Conservation (phyloP, 768 basidiomycete genomes). For the Mycena vulgaris region DNA sequence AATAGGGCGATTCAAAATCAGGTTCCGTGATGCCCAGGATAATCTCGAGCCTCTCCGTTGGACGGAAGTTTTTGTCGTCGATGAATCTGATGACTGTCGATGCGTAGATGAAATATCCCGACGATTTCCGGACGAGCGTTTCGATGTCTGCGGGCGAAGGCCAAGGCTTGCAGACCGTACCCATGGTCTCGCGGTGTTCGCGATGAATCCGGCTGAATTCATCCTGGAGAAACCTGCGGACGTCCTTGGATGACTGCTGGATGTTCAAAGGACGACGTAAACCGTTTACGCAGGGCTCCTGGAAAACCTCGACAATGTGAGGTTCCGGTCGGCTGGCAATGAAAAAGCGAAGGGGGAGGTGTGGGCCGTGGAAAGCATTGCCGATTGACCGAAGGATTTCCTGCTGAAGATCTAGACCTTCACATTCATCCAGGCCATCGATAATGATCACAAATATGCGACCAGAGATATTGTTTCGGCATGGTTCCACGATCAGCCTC, state of each 20-base stretch:
- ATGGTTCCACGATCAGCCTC: background rate
- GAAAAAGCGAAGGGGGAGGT: background rate
- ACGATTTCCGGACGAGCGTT: background rate
- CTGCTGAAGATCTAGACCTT: background rate
- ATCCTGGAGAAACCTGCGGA: no score
- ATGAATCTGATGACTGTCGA: slow-evolving; percentile 7
- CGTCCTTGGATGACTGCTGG: background rate
- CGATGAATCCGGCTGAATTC: no score
- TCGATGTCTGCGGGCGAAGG: no score
- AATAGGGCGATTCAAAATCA: background rate
- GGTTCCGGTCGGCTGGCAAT: slow-evolving; percentile 21
- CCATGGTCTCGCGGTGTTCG: no score
- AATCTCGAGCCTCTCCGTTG: background rate
- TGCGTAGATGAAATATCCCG: slow-evolving; percentile 11
- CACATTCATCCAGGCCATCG: background rate
- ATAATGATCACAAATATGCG: background rate
- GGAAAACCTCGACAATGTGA: slow-evolving; percentile 2
- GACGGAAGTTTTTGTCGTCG: slow-evolving; percentile 1
- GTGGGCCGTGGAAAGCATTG: no score
- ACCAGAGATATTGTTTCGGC: background rate
- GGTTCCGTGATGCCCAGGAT: background rate
- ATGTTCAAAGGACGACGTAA: background rate
- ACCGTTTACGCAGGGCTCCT: background rate
- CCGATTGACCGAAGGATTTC: background rate
- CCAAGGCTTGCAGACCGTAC: no score